These are phyloP conservation scores for Colletotrichum cuscutae DNA, from an alignment of 2,329 filamentous ascomycete species.

Conservation along the genomic window DNA sequence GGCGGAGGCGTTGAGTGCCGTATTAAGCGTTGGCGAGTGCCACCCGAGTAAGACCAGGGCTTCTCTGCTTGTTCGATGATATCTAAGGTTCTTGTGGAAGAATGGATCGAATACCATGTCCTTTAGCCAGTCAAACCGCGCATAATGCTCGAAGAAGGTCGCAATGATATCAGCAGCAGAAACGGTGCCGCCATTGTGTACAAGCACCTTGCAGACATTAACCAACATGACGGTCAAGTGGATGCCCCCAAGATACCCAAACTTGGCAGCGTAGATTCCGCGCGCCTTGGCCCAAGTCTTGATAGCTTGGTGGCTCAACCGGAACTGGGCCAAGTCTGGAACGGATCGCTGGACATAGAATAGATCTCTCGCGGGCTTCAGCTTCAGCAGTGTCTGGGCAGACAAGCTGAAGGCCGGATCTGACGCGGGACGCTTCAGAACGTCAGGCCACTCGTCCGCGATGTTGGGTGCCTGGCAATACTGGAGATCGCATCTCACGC, in stretches of 20 bases:
- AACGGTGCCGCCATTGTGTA: constrained; percentile 45
- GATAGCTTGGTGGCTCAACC: constrained; percentile 67
- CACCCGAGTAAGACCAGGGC: constrained; percentile 72
- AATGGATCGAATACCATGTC: constrained; percentile 68
- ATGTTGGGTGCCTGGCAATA: constrained; percentile 63
- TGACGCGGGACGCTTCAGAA: constrained; percentile 57
- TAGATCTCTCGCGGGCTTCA: constrained; percentile 73
- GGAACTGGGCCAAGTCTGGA: constrained; percentile 68
- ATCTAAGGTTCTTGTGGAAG: constrained; percentile 63
- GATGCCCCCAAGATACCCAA: constrained; percentile 73
- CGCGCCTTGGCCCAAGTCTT: constrained; percentile 70
- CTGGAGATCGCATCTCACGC: constrained; percentile 71
- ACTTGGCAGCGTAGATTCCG: constrained; percentile 72
- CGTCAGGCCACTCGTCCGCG: constrained; percentile 53
- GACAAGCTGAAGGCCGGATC: constrained; percentile 67
- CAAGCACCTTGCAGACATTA: constrained; percentile 66
- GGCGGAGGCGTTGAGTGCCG: constrained; percentile 62
- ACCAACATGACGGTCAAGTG: constrained; percentile 72
- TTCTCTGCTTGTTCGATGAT: constrained; percentile 66
- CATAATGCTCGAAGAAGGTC: constrained; percentile 73
- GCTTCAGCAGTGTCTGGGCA: constrained; percentile 65
- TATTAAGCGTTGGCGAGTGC: constrained; percentile 70
- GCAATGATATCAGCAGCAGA: constrained; percentile 62
- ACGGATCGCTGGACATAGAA: constrained; percentile 69
- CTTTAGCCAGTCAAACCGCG: constrained; percentile 67